These are phyloP conservation scores for Primulina huaijiensis DNA, from an alignment of 257 asterid species.

Conservation along the genomic window DNA sequence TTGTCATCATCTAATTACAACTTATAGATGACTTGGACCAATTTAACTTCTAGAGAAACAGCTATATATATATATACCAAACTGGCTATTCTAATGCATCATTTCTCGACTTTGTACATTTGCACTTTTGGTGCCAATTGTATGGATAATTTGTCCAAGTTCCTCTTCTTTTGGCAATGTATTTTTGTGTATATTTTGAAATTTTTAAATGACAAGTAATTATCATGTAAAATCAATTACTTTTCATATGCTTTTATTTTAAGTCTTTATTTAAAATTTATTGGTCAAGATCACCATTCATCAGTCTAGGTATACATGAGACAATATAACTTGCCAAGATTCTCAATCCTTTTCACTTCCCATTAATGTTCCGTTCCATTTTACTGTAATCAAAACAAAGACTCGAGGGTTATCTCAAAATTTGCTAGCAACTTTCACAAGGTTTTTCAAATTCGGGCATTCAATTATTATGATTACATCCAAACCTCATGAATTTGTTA, in stretches of 20 bases:
- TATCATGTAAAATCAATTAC: background rate
- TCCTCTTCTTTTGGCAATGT: background rate
- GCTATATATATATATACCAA: conserved; percentile 18
- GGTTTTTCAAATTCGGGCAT: background rate
- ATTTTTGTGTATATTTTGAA: background rate
- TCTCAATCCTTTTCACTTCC: no score
- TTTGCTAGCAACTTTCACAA: no score
- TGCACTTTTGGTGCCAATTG: conserved; percentile 35
- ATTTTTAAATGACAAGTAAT: background rate
- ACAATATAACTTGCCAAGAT: background rate
- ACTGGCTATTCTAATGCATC: conserved; percentile 25
- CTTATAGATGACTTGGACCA: conserved; percentile 34
- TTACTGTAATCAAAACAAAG: no score
- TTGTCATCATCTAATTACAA: conserved; percentile 36
- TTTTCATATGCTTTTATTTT: no score
- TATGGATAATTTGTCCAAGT: conserved; percentile 30
- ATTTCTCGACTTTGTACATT: conserved; percentile 21
- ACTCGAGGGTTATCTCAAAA: no score
- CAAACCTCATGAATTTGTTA: background rate
- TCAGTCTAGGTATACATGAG: background rate
- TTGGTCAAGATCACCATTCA: no score
- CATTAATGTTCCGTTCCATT: no score
- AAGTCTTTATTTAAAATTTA: no score
- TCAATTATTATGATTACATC: background rate
- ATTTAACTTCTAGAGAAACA: conserved; percentile 34